Evolutionary conservation across 2,329 filamentous ascomycete species (phyloP).

Genomic region (Exophiala oligosperma): DNA sequence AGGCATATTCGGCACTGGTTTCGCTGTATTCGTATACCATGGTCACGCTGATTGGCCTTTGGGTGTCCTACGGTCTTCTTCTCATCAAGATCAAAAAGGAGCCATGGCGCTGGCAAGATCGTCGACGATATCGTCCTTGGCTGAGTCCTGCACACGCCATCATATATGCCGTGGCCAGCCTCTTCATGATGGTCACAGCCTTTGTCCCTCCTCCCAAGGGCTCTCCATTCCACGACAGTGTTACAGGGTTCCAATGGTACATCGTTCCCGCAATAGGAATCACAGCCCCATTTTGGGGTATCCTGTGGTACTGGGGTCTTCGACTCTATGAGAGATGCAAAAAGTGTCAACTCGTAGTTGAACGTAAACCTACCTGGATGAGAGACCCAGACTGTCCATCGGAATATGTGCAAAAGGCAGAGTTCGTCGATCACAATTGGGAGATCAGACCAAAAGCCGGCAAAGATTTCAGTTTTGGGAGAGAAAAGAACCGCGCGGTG

Average conservation of each 20-base stretch:
- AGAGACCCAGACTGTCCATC: slow-evolving; percentile 8
- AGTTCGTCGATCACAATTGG: slow-evolving; percentile 13
- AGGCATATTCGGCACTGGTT: slow-evolving; percentile 36
- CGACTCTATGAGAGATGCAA: slow-evolving; percentile 5
- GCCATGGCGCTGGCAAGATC: slow-evolving; percentile 4
- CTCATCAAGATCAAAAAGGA: slow-evolving; percentile 6
- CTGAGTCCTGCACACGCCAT: slow-evolving; percentile 3
- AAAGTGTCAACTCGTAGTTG: slow-evolving; percentile 3
- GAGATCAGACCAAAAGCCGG: background rate
- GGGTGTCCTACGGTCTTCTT: slow-evolving; percentile 24
- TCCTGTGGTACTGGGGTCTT: slow-evolving; percentile 13
- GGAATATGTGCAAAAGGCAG: slow-evolving; percentile 8
- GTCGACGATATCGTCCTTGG: slow-evolving; percentile 10
- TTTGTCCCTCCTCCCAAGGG: slow-evolving; percentile 6
- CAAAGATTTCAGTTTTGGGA: background rate
- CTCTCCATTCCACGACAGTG: slow-evolving; percentile 2
- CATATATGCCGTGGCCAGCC: slow-evolving; percentile 5
- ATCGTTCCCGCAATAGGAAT: slow-evolving; percentile 10
- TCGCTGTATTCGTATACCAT: slow-evolving; percentile 44
- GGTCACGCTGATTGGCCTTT: slow-evolving; percentile 35
- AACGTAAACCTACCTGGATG: slow-evolving; percentile 5
- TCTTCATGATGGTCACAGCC: slow-evolving; percentile 6
- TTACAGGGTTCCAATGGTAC: slow-evolving; percentile 10
- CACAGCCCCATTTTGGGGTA: slow-evolving; percentile 8
- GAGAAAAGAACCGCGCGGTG: background rate